Conservation (phyloP, 2,329 filamentous ascomycete species). For the Penicillium italicum region DNA sequence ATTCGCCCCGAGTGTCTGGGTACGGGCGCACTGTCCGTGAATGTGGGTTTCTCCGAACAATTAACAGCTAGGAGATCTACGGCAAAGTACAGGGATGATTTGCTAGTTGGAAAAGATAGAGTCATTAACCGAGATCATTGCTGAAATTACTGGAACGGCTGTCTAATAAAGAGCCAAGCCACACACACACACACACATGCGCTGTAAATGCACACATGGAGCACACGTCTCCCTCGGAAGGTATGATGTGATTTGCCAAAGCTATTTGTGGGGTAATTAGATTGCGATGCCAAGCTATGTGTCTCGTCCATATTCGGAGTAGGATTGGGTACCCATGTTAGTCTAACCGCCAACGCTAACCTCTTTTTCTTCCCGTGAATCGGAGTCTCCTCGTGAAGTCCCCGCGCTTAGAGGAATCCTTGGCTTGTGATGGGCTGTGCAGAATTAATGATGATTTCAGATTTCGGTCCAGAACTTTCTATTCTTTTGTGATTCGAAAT, state of each 20-base stretch:
- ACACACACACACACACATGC: too few species aligned
- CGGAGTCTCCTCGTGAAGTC: slow-evolving; percentile 10
- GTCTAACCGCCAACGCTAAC: background rate
- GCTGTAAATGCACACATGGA: too few species aligned
- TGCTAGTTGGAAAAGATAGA: background rate
- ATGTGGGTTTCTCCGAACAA: slow-evolving; percentile 15
- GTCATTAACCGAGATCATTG: background rate
- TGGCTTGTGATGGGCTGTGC: slow-evolving; percentile 10
- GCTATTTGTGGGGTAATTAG: slow-evolving; percentile 10
- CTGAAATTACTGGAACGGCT: background rate
- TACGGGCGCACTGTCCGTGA: slow-evolving; percentile 19
- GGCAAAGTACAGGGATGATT: background rate
- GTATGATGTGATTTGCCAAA: slow-evolving; percentile 2
- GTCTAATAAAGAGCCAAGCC: background rate
- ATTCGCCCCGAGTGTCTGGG: slow-evolving; percentile 19
- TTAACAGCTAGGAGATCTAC: slow-evolving; percentile 11
- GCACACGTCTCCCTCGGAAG: background rate
- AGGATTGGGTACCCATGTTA: background rate
- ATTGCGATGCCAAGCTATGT: background rate
- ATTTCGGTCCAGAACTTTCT: slow-evolving; percentile 2
- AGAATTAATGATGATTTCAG: slow-evolving; percentile 6
- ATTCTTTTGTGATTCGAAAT: background rate
- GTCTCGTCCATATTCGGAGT: background rate
- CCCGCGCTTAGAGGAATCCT: slow-evolving; percentile 13
- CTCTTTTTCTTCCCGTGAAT: slow-evolving; percentile 10